phyloP scores from a whole-genome alignment of 805 yeast species.

The Pichia exigua region DNA sequence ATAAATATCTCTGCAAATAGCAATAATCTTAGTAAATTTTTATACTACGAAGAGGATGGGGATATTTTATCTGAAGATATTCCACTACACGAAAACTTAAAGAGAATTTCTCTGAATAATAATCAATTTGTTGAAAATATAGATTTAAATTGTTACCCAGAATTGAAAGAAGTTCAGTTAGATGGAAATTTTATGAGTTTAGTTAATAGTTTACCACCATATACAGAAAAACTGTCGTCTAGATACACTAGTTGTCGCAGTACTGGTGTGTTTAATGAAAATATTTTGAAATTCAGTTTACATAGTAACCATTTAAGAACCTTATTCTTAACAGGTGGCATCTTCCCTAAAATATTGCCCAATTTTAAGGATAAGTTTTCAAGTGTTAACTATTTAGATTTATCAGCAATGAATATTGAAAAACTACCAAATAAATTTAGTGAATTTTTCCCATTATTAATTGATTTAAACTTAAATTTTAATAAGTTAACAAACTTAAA shows the following conservation, averaged over 20 bases:
- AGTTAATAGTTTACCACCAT: slow-evolving; percentile 25
- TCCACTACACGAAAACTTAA: slow-evolving; percentile 15
- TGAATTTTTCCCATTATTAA: slow-evolving; percentile 37
- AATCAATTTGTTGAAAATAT: slow-evolving; percentile 4
- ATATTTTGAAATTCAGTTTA: slow-evolving; percentile 13
- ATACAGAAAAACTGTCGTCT: slow-evolving; percentile 36
- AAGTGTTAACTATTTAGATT: slow-evolving; percentile 32
- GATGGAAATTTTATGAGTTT: slow-evolving; percentile 33
- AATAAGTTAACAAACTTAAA: slow-evolving; percentile 32
- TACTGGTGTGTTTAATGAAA: slow-evolving; percentile 15
- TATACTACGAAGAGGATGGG: slow-evolving; percentile 5
- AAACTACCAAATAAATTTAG: slow-evolving; percentile 32
- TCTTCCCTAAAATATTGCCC: slow-evolving; percentile 6
- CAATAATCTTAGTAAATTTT: slow-evolving; percentile 30
- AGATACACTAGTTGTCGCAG: slow-evolving; percentile 24
- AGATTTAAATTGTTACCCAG: slow-evolving; percentile 30
- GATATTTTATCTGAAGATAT: slow-evolving; percentile 30
- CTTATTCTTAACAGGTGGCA: slow-evolving; percentile 30
- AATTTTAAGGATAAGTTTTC: slow-evolving; percentile 14
- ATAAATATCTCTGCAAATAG: slow-evolving; percentile 35
- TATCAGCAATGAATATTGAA: slow-evolving; percentile 41
- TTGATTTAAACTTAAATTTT: slow-evolving; percentile 43
- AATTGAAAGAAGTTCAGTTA: slow-evolving; percentile 35
- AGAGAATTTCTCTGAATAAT: slow-evolving; percentile 8
- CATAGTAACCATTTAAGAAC: slow-evolving; percentile 22